Evolutionary conservation across 495 filamentous ascomycete species (phyloP).

Genomic region (Neurospora sp.): DNA sequence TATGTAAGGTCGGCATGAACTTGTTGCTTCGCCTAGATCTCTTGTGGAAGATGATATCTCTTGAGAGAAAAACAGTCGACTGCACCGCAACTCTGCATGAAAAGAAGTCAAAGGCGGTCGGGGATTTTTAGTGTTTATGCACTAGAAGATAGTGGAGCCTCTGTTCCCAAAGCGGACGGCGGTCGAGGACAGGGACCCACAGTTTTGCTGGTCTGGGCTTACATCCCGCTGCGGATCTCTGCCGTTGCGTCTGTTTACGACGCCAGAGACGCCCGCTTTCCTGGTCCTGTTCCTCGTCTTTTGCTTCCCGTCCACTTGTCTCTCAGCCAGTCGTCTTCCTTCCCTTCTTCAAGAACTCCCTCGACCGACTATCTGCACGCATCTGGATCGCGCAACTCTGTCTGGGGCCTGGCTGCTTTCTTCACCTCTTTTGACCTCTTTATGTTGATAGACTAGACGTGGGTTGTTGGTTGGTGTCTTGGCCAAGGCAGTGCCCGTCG

Average conservation of each 20-base stretch:
- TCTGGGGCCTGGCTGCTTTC: not conserved
- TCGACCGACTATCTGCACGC: constrained; percentile 1
- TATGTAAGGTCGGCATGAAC: not conserved
- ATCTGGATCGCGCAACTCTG: not conserved
- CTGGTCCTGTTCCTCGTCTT: not conserved
- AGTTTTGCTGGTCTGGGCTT: not conserved
- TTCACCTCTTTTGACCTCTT: not conserved
- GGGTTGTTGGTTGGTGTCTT: not conserved
- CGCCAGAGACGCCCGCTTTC: not conserved
- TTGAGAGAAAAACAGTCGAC: not conserved
- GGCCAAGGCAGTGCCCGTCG: not conserved
- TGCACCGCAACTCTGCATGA: not conserved
- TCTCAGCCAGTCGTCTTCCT: not conserved
- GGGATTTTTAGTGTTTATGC: not conserved
- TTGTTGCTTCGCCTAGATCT: not conserved
- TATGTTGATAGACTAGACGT: not conserved
- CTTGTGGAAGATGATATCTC: not conserved
- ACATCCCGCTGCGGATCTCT: not conserved
- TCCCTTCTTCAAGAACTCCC: not conserved
- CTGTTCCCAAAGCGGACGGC: not conserved
- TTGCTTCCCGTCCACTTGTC: not conserved
- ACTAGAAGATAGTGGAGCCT: not conserved
- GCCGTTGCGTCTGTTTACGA: not conserved
- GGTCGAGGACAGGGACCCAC: not conserved
- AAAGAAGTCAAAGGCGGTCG: not conserved